Evolutionary conservation across 2,329 filamentous ascomycete genomes (phyloP), one percentile per base, ranked within the genome.

Genomic region (Karstenula rhodostoma): DNA sequence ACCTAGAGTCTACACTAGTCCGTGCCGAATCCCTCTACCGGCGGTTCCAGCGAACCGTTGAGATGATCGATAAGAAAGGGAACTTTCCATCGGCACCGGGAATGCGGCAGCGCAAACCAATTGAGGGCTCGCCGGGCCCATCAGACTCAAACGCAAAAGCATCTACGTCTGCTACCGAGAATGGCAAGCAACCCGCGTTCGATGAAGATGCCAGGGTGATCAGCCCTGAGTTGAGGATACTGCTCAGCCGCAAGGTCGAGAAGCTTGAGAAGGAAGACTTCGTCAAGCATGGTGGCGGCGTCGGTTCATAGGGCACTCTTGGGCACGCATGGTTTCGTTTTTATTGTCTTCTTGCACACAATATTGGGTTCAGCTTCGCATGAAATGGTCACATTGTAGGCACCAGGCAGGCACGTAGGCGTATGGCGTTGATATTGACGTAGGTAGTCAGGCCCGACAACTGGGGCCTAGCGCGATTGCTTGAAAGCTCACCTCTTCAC

Each of bases 1-100:
- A 99, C 68, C 86, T 99, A 0, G 86, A 93, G 55, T 90, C 90
- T 0, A 96, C 93, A 0, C 86, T 98, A 19, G 88, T 96, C 61
- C 88, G 94, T 33, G 95, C 95, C 12, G 95, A 99, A 78, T 86
- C 89, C 0, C 86, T 99, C 2, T 99, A 96, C 83, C 88, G 87
- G 64, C 89, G 91, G 52, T 99, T 97, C 79, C 90, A 96, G 72
- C 87, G 93, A 47, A 90, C 92, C 1, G 90, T 99, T 12, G 93
- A 98, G 72, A 91, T 92, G 0, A 90, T 97, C 37, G 96, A 99
- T 78, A 94, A 95, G 80, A 96, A 95, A 77, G 85, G 90, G 54
- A 93, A 92, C 72, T 96, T 97, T 68, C 93, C 93, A 0, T 80
- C 83, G 5, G 75, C 81, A 3, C 81, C 83, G 3, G 73, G 75